phyloP scores from a whole-genome alignment of 2,329 filamentous ascomycete genomes.

The Neonectria hederae region DNA sequence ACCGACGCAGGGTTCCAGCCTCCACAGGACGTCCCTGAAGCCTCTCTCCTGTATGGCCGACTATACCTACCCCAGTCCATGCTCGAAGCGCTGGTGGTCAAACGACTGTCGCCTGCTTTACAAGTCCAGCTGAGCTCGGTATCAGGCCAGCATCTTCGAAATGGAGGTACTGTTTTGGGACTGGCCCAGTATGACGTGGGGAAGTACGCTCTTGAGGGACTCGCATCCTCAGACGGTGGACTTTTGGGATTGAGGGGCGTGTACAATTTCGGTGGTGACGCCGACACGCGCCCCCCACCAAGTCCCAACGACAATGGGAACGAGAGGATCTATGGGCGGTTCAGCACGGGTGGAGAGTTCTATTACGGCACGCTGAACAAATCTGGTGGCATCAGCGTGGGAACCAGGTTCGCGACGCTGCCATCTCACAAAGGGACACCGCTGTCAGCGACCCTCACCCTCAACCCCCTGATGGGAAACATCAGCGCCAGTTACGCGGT shows the following conservation, averaged over 20 bases:
- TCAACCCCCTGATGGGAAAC: constrained; percentile 95
- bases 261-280: constrained; percentile 91
- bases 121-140: constrained; percentile 85
- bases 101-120: constrained; percentile 78
- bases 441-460: constrained; percentile 89
- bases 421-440: constrained; percentile 84
- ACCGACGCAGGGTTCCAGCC: constrained; percentile 37
- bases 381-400: constrained; percentile 88
- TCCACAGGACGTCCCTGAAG: constrained; percentile 47
- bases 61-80: constrained; percentile 86
- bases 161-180: constrained; percentile 79
- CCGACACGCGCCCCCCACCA: constrained; percentile 46
- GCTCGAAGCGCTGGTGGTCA: constrained; percentile 85
- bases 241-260: constrained; percentile 87
- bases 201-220: constrained; percentile 87
- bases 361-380: constrained; percentile 98
- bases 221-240: constrained; percentile 92
- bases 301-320: constrained; percentile 34
- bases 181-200: constrained; percentile 84
- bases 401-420: constrained; percentile 88
- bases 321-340: constrained; percentile 78
- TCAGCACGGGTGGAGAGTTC: constrained; percentile 90
- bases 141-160: constrained; percentile 74
- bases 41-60: constrained; percentile 77
- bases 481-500: constrained; percentile 92